Percentiles rank a stretch among this genome's conserved stretches.
These are phyloP conservation scores for Aspergillus cejpii DNA, from an alignment of 2,329 filamentous ascomycete genomes.

Conservation along the genomic window DNA sequence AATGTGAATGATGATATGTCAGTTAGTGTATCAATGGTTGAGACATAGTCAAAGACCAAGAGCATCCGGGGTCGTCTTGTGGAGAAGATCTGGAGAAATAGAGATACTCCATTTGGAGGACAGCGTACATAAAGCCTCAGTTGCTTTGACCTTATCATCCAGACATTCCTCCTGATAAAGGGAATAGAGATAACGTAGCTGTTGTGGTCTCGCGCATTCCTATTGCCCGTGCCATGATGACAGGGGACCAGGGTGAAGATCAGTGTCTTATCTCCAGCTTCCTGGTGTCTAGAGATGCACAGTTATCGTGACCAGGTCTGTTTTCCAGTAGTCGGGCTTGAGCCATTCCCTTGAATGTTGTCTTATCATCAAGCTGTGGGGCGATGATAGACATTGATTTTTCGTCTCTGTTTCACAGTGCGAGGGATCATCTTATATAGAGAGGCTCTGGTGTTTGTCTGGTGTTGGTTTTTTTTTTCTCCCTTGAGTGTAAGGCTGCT, in stretches of 20 bases:
- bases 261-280: neutral
- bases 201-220: too few species aligned
- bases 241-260: neutral
- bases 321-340: neutral
- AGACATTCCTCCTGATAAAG: neutral
- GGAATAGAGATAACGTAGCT: too few species aligned
- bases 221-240: neutral
- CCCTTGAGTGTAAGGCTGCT: neutral
- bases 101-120: too few species aligned
- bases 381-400: conserved; percentile 14
- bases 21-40: neutral
- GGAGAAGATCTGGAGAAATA: neutral
- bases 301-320: neutral
- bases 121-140: neutral
- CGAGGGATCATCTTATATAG: neutral
- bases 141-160: neutral
- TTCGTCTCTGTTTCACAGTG: neutral
- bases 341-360: conserved; percentile 16
- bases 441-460: neutral
- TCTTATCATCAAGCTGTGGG: conserved; percentile 23
- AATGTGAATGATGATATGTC: neutral
- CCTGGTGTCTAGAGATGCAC: neutral
- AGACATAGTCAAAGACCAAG: neutral
- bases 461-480: neutral
- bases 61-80: neutral